A percentile compares a stretch with the other conserved stretches of the same genome.
Conservation (phyloP, 2,329 filamentous ascomycete species). For the Trichocomaceae sp. region DNA sequence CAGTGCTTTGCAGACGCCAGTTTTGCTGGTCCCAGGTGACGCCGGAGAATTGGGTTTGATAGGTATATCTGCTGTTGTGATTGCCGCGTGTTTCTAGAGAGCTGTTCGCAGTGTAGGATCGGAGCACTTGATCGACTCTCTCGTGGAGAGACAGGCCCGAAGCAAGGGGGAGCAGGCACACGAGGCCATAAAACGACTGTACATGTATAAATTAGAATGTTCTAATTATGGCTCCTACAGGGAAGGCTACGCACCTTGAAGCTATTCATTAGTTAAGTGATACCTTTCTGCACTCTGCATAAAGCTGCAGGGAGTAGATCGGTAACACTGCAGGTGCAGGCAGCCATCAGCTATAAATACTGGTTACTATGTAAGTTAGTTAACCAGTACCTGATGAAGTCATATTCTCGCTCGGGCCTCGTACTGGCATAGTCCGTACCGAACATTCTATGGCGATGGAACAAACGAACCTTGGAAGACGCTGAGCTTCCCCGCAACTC, state of each 20-base stretch:
- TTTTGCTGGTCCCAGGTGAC: constrained; percentile 55
- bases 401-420: too few relatives aligned
- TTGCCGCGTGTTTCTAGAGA: background rate
- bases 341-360: too few relatives aligned
- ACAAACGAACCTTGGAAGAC: too few relatives aligned
- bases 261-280: constrained; percentile 1
- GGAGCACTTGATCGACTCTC: constrained; percentile 2
- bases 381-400: too few relatives aligned
- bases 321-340: too few relatives aligned
- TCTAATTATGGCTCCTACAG: background rate
- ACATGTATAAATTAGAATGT: background rate
- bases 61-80: constrained; percentile 3
- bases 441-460: too few relatives aligned
- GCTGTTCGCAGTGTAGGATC: background rate
- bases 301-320: too few relatives aligned
- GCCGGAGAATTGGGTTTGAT: constrained; percentile 42
- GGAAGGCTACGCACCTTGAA: background rate
- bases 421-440: too few relatives aligned
- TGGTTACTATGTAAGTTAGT: too few relatives aligned
- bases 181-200: background rate
- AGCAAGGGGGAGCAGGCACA: constrained; percentile 1
- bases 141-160: constrained; percentile 3
- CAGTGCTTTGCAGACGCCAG: constrained; percentile 50
- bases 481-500: too few relatives aligned
- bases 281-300: too few relatives aligned